Evolutionary conservation across 148 eudicot genomes (phyloP), one percentile per base, ranked within the genome.

Genomic region (Rhododendron griersonianum): DNA sequence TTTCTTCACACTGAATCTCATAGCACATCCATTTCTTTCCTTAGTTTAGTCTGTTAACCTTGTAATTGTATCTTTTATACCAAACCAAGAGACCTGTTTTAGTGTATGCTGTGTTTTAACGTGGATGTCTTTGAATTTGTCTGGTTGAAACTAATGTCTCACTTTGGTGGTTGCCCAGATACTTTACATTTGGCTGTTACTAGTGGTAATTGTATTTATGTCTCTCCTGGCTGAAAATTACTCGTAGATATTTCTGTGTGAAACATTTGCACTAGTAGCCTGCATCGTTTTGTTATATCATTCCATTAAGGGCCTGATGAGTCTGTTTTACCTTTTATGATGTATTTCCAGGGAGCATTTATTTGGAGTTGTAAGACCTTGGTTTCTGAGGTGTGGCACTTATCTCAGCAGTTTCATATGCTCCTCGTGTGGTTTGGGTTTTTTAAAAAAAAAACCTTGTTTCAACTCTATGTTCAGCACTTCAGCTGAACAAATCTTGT

Each of bases 331-430:
- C 71, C 73, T 81, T 50, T 80, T 1, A 78, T 83, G 67, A 84
- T 69, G 10, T 87, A 59, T 59, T 87, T 88, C 45, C 92, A 97
- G 99, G 99, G 99, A 89, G 99, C 99, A 53, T 95, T 90, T 89
- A 87, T 97, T 89, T 97, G 99, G 99, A 95, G 96, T 90, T 90
- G 94, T 88, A 95, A 92, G 90, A 96, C 98, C 84, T 90, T 97
- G 88, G 95, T 97, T 88, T 86, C 98, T 80, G 99, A 97, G 98
- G 99, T 97, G 91, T 80, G 89, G 30, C 57, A 14, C 28, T 85
- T 50, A 50, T 50, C 79, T 57, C 53, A 82, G 82, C 65, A 82
- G 79, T 50, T 53, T 55, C 76, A 23, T 65, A 23, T 41, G 50
- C 16, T 50, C 77, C 39, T 41, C 78, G 28, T 63, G 45, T 47